phyloP scores from a whole-genome alignment of 2,329 filamentous ascomycete genomes.

The Berkeleyomyces rouxiae region DNA sequence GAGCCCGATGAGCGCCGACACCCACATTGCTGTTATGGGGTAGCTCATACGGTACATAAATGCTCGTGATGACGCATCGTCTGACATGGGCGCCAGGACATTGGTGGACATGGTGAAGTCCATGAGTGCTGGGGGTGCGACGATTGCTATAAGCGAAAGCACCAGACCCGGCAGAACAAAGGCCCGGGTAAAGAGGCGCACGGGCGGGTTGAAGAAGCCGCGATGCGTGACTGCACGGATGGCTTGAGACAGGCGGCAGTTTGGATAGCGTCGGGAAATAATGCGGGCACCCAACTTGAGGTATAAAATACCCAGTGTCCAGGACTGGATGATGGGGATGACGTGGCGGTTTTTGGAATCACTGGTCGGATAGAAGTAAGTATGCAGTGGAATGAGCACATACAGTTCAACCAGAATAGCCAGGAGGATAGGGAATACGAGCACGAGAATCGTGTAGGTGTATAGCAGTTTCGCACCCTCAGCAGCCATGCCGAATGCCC shows the following conservation, averaged over 20 bases:
- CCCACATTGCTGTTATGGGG: conserved; percentile 38
- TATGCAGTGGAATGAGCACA: conserved; percentile 70
- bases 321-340: conserved; percentile 78
- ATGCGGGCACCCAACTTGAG: conserved; percentile 56
- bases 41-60: conserved; percentile 47
- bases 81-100: conserved; percentile 12
- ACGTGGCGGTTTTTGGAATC: conserved; percentile 35
- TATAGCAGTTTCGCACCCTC: conserved; percentile 43
- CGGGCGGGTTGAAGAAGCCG: conserved; percentile 67
- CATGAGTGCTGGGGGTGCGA: conserved; percentile 37
- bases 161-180: conserved; percentile 64
- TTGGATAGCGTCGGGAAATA: conserved; percentile 1
- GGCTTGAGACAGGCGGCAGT: conserved; percentile 53
- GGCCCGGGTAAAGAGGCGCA: conserved; percentile 61
- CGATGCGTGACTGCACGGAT: conserved; percentile 56
- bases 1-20: conserved; percentile 28
- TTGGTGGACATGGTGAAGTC: conserved; percentile 10
- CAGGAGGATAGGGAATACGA: conserved; percentile 69
- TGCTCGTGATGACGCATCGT: conserved; percentile 19
- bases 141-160: conserved; percentile 44
- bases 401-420: conserved; percentile 77
- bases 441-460: conserved; percentile 53
- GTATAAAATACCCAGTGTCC: conserved; percentile 85
- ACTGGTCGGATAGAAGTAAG: conserved; percentile 41
- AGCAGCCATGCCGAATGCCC: conserved; percentile 18